Base-by-base conservation (phyloP, 768 basidiomycete genomes). In the Amanita fuliginea region DNA sequence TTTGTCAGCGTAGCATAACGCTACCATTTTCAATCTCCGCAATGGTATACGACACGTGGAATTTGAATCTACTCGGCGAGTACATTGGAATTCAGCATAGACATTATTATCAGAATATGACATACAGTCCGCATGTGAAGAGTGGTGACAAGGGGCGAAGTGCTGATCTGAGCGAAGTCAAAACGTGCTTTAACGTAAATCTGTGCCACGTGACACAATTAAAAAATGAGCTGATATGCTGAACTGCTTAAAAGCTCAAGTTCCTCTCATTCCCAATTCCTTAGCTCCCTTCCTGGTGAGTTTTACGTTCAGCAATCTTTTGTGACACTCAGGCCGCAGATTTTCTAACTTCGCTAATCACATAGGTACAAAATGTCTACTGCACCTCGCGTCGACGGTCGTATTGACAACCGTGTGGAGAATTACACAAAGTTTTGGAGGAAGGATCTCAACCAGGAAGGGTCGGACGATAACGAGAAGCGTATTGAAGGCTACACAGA, bases 371-470 rank as follows among this genome's bases (percentile, higher is more conserved):
- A 43, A 43, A 50, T 50, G 49, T 50, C 49, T 39, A n/a, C 44
- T 21, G 14, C 53, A 18, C 39, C 39, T 10, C 57, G 45, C 53
- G 67, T 67, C 56, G 86, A 86, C 56, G 81, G 78, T 49, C 81
- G 84, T 45, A 67, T 79, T 44, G 69, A 71, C 55, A 67, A 71
- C 55, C 86, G 89, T 42, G 84, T 91, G 41, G 80, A 79, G 62
- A 81, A 80, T 66, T 98, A 99, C 70, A 84, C 84, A 57, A 80
- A 79, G 60, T 92, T 90, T 69, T 99, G 95, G 94, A 76, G 93
- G 54, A 83, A 85, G 62, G 86, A 95, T 64, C 70, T 80, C 26
- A 66, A 65, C 13, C 74, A 83, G 58, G 93, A 98, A 67, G 67
- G 62, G 43, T 70, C 74, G 3, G 68, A 65, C 10, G 77, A 89